Evolutionary conservation across 345 rosid species (phyloP).

Genomic region (Gossypium thurberi): DNA sequence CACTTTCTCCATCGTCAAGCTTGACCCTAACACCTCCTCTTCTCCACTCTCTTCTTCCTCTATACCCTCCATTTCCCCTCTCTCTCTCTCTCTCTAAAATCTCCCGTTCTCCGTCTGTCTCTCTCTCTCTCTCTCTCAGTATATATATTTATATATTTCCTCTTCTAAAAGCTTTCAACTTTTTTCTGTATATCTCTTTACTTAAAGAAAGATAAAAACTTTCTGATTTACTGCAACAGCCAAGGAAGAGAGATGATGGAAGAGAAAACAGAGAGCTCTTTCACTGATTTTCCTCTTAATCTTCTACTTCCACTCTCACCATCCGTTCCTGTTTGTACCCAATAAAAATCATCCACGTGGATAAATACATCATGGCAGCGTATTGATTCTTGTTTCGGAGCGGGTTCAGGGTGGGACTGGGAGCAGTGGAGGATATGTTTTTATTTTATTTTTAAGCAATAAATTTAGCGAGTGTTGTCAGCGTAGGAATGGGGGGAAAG

Average conservation of each 20-base stretch:
- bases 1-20: constrained; percentile 96
- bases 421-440: constrained; percentile 7
- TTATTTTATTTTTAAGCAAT: constrained; percentile 9
- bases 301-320: constrained; percentile 7
- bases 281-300: constrained; percentile 6
- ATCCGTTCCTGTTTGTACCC: background rate
- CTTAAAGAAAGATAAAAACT: constrained; percentile 7
- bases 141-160: background rate
- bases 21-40: constrained; percentile 72
- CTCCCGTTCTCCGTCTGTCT: constrained; percentile 3
- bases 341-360: background rate
- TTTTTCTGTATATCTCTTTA: constrained; percentile 13
- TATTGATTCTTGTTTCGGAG: background rate
- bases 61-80: constrained; percentile 39
- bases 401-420: background rate
- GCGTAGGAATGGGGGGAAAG: constrained; percentile 7
- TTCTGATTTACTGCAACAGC: constrained; percentile 27
- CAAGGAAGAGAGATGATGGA: constrained; percentile 21
- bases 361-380: background rate
- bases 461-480: constrained; percentile 27
- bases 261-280: constrained; percentile 8
- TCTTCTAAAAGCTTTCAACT: constrained; percentile 14
- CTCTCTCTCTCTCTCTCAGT: constrained; percentile 8
- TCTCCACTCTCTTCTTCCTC: constrained; percentile 43
- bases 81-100: constrained; percentile 14